Conservation (phyloP, 495 filamentous ascomycete genomes). For the Darksidea phi region DNA sequence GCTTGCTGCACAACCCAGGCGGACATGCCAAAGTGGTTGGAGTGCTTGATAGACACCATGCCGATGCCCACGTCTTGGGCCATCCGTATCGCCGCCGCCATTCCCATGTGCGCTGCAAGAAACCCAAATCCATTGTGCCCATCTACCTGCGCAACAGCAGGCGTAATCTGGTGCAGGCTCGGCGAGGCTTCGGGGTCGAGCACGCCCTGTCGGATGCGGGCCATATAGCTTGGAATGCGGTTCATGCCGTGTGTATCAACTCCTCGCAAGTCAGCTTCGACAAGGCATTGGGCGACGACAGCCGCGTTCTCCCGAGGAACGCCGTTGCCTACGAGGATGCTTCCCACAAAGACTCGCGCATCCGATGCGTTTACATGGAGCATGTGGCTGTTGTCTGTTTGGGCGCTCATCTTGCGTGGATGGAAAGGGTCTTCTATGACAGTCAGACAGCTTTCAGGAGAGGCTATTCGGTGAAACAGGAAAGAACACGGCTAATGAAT, state of each 20-base stretch:
- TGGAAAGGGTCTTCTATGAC: too few relatives aligned
- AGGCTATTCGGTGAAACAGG: too few relatives aligned
- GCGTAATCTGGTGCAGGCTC: constrained; percentile 58
- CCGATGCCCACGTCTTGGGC: constrained; percentile 67
- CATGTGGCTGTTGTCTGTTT: constrained; percentile 2
- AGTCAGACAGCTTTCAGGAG: too few relatives aligned
- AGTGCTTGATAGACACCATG: constrained; percentile 68
- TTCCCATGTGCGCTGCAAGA: constrained; percentile 61
- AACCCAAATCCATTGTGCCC: constrained; percentile 75
- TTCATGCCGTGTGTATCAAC: constrained; percentile 78
- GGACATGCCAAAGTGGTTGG: constrained; percentile 79
- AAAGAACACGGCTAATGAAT: too few relatives aligned
- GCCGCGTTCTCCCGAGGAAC: constrained; percentile 56
- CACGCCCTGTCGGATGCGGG: constrained; percentile 64
- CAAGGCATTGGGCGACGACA: constrained; percentile 61
- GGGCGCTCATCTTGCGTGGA: background rate
- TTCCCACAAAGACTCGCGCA: constrained; percentile 46
- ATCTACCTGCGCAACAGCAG: constrained; percentile 65
- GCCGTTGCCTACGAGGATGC: constrained; percentile 57
- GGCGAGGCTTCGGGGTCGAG: constrained; percentile 60
- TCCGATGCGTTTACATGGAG: constrained; percentile 11
- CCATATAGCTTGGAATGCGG: constrained; percentile 73
- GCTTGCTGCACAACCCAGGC: constrained; percentile 77
- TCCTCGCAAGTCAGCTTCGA: constrained; percentile 72
- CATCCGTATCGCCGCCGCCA: constrained; percentile 63